A percentile compares a stretch with the other conserved stretches of the same genome.
Evolutionary conservation across 2,329 filamentous ascomycete species (phyloP).

Genomic region (Alternaria gaisen): DNA sequence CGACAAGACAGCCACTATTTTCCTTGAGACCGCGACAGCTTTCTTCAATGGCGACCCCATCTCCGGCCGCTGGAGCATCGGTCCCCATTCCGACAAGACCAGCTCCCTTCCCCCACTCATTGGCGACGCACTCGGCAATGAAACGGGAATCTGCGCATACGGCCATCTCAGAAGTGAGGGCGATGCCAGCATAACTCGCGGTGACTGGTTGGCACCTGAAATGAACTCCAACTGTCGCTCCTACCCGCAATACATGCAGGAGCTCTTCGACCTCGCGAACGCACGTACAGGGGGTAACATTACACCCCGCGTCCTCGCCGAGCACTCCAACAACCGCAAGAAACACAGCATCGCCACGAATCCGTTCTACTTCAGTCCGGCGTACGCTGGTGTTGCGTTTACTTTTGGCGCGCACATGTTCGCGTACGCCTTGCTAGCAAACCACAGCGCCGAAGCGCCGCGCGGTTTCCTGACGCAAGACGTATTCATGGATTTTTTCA

Average conservation of each 20-base stretch:
- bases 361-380: neutral
- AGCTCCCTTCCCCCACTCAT: neutral
- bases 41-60: neutral
- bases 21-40: neutral
- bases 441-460: neutral
- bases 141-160: neutral
- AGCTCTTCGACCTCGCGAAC: neutral
- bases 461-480: neutral
- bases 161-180: neutral
- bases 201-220: neutral
- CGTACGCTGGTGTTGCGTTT: neutral
- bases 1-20: neutral
- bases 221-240: neutral
- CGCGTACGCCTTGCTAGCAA: neutral
- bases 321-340: neutral
- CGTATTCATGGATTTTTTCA: neutral
- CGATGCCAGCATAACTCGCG: neutral
- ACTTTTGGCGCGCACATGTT: neutral
- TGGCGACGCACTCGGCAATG: neutral
- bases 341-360: neutral
- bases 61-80: neutral
- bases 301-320: neutral
- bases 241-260: neutral
- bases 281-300: neutral
- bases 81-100: neutral